A percentile compares a stretch with the other conserved stretches of the same genome.
These are phyloP conservation scores for Diplocarpon mali DNA, from an alignment of 2,329 filamentous ascomycete genomes.

Conservation along the genomic window DNA sequence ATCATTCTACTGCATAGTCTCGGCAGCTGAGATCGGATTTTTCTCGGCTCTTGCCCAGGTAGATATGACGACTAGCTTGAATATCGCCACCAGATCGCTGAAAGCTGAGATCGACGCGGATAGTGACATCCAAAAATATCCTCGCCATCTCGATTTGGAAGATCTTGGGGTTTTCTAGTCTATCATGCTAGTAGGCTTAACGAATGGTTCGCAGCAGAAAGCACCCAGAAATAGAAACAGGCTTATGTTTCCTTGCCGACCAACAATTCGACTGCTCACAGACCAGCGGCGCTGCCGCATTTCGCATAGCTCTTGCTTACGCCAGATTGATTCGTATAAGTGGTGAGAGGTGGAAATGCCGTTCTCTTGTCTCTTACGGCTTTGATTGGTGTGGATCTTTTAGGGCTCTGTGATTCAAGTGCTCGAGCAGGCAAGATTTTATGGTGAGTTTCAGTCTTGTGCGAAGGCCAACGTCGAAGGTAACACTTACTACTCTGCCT, in stretches of 20 bases:
- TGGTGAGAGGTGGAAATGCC: slow-evolving; percentile 1
- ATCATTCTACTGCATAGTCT: background rate
- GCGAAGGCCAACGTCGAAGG: background rate
- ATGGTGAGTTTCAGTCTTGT: background rate
- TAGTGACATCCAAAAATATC: background rate
- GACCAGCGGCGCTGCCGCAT: slow-evolving; percentile 1
- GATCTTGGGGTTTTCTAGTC: slow-evolving; percentile 1
- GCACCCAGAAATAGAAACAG: slow-evolving; percentile 1
- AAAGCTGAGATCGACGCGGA: background rate
- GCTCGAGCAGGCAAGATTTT: background rate
- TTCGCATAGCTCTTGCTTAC: slow-evolving; percentile 1
- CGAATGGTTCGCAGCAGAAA: background rate
- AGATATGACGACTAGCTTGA: no score
- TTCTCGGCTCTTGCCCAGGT: background rate
- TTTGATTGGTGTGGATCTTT: background rate
- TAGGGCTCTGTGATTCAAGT: background rate
- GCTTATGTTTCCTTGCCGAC: slow-evolving; percentile 3
- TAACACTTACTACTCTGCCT: background rate
- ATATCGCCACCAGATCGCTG: background rate
- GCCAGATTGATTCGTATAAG: background rate
- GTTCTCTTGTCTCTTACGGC: slow-evolving; percentile 3
- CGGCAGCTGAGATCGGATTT: background rate
- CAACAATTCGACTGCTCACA: slow-evolving; percentile 1
- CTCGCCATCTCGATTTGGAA: background rate
- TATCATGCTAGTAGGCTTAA: background rate